These are phyloP conservation scores for Suillus subaureus DNA, from an alignment of 768 basidiomycete genomes.

Conservation along the genomic window DNA sequence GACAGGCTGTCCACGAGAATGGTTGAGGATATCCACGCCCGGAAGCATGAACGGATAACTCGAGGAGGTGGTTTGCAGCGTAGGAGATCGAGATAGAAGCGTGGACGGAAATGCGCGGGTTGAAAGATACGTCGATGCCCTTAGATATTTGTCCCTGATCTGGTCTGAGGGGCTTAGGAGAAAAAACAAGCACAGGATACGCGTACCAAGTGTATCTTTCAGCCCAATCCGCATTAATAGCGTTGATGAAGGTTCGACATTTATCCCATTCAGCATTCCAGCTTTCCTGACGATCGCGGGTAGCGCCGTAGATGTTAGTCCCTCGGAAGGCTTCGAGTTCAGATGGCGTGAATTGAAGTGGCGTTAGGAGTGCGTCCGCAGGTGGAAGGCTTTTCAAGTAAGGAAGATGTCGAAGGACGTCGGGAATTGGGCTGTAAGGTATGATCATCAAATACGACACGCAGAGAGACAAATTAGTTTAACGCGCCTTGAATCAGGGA, in stretches of 20 bases:
- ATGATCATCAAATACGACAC: slow-evolving; percentile 12
- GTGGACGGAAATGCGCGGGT: slow-evolving; percentile 92
- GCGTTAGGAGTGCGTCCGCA: slow-evolving; percentile 58
- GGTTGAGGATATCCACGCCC: slow-evolving; percentile 85
- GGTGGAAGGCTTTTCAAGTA: slow-evolving; percentile 9
- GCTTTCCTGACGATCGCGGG: slow-evolving; percentile 60
- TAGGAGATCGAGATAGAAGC: slow-evolving; percentile 60
- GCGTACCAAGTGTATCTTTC: slow-evolving; percentile 68
- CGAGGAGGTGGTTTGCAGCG: slow-evolving; percentile 47
- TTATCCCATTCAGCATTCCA: slow-evolving; percentile 67
- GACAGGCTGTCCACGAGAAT: slow-evolving; percentile 76
- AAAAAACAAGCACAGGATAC: slow-evolving; percentile 7
- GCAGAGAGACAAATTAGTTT: background rate
- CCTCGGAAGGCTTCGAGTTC: slow-evolving; percentile 79
- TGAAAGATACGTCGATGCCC: slow-evolving; percentile 75
- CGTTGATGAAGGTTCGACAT: slow-evolving; percentile 46
- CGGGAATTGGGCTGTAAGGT: slow-evolving; percentile 12
- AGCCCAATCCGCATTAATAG: slow-evolving; percentile 44
- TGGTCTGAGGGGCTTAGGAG: slow-evolving; percentile 12
- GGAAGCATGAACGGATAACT: slow-evolving; percentile 84
- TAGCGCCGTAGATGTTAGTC: slow-evolving; percentile 81
- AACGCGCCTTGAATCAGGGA: slow-evolving; percentile 43
- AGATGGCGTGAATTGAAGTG: slow-evolving; percentile 64
- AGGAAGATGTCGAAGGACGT: slow-evolving; percentile 9
- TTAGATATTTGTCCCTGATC: slow-evolving; percentile 69